Base-by-base conservation (phyloP, 1,139 yeast genomes). In the Pneumocystis wakefieldiae region DNA sequence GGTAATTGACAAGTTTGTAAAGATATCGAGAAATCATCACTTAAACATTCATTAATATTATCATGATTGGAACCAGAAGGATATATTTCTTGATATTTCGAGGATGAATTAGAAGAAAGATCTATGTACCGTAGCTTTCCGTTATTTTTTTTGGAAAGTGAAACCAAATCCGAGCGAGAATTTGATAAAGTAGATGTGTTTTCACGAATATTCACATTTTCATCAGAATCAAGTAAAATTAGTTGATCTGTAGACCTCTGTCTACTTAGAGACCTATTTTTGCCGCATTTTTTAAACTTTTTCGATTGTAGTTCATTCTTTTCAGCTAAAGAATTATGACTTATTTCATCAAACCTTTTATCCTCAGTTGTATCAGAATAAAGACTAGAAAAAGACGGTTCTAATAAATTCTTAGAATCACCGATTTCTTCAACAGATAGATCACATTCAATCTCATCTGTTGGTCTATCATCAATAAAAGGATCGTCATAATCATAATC, bases 401-500 rank as follows among this genome's bases (percentile, higher is more conserved):
- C 29, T 24, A 29, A 48, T 48, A 19, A 8, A 48, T 48, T 15
- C 14, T 48, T 48, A 12, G 32, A 48, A 48, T 29, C 19, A 24
- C 7, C 12, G 24, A 24, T 14, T 15, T 24, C 55, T 8, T 19
- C 28, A 48, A 7, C 4, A 17, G 28, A 41, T 10, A 41, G 1
- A 41, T 41, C 17, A 17, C 28, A 28, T 24, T 37, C 53, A 57
- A 38, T 35, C 12, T 38, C 57, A 38, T 24, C 58, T 37, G 17
- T 57, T 59, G 15, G 61, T 39, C 62, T 37, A 14, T 55, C 32
- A 37, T 61, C 62, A 55, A 61, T 48, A 55, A 55, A 61, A 17
- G 61, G 19, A 37, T 61, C 62, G 5, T 61, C 62, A 36, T 53
- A 48, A 53, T 61, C 62, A 38, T 61, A 60, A 24, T 62, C 64